Conservation (phyloP, 176 grass and related monocot genomes). For the Pontederia crassipes region DNA sequence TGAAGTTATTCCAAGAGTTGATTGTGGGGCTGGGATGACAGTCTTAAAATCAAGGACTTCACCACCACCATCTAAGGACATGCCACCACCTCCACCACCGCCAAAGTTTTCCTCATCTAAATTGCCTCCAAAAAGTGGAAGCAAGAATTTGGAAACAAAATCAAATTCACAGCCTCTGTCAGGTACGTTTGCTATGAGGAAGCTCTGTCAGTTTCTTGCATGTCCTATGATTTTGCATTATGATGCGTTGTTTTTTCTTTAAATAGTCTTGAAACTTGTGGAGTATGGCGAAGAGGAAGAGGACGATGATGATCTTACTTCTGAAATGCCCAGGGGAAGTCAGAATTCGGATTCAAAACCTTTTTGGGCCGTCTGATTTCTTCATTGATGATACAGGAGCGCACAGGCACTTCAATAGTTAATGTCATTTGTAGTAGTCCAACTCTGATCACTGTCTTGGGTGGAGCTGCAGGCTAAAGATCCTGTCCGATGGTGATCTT, state of each 20-base stretch:
- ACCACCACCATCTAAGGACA: neutral
- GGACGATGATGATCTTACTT: slow-evolving; percentile 12
- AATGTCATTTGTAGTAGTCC: neutral
- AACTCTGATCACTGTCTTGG: too few species aligned
- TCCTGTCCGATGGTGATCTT: too few species aligned
- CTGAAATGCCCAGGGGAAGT: slow-evolving; percentile 13
- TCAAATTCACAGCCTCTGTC: slow-evolving; percentile 20
- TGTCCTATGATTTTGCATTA: neutral
- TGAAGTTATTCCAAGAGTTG: slow-evolving; percentile 20
- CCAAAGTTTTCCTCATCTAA: slow-evolving; percentile 17
- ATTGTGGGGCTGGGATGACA: slow-evolving; percentile 6
- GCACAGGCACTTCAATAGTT: too few species aligned
- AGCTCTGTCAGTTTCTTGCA: neutral
- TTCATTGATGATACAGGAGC: too few species aligned
- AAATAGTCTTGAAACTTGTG: slow-evolving; percentile 78
- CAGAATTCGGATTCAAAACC: slow-evolving; percentile 30
- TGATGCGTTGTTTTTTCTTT: slow-evolving; percentile 13
- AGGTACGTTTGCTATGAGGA: slow-evolving; percentile 32
- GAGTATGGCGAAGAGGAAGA: slow-evolving; percentile 80
- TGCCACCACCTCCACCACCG: slow-evolving; percentile 20
- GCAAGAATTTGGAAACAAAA: slow-evolving; percentile 25
- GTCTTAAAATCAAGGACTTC: slow-evolving; percentile 23
- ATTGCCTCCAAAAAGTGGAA: slow-evolving; percentile 2
- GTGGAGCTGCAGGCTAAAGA: too few species aligned
- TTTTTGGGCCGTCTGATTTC: slow-evolving; percentile 48